These are phyloP conservation scores for Hirschfeldia incana DNA, from an alignment of 345 rosid species.

Conservation along the genomic window DNA sequence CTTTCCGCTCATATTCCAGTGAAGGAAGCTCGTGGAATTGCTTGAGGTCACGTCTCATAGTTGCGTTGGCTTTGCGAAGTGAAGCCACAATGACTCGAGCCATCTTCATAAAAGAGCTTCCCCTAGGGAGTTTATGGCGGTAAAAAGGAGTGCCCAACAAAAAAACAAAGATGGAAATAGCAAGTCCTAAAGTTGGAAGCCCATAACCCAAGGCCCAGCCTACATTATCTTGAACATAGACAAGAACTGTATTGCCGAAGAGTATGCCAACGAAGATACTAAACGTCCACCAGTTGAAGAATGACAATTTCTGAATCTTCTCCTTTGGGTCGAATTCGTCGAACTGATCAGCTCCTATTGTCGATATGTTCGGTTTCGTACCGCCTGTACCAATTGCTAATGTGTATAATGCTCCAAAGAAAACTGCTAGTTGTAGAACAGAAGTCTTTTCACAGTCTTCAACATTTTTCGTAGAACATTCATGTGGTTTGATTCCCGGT, in stretches of 20 bases:
- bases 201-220: slow-evolving; percentile 85
- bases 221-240: slow-evolving; percentile 85
- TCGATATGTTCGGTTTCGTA: slow-evolving; percentile 94
- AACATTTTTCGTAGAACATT: slow-evolving; percentile 40
- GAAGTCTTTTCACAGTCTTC: slow-evolving; percentile 60
- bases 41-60: slow-evolving; percentile 47
- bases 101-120: slow-evolving; percentile 79
- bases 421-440: slow-evolving; percentile 56
- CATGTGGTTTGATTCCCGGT: slow-evolving; percentile 64
- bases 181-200: slow-evolving; percentile 73
- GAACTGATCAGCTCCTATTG: slow-evolving; percentile 90
- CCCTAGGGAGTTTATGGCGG: slow-evolving; percentile 65
- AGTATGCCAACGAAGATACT: slow-evolving; percentile 84
- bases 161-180: slow-evolving; percentile 56
- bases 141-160: slow-evolving; percentile 70
- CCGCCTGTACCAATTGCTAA: slow-evolving; percentile 85
- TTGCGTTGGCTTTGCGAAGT: slow-evolving; percentile 50
- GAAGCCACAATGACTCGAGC: slow-evolving; percentile 75
- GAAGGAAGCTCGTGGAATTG: slow-evolving; percentile 58
- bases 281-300: slow-evolving; percentile 99
- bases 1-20: slow-evolving; percentile 50
- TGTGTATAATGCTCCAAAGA: slow-evolving; percentile 73
- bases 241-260: slow-evolving; percentile 78
- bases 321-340: slow-evolving; percentile 80
- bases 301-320: slow-evolving; percentile 73